Evolutionary conservation across 495 filamentous ascomycete genomes (phyloP), one percentile per base, ranked within the genome.

Genomic region (Bacidia gigantensis): DNA sequence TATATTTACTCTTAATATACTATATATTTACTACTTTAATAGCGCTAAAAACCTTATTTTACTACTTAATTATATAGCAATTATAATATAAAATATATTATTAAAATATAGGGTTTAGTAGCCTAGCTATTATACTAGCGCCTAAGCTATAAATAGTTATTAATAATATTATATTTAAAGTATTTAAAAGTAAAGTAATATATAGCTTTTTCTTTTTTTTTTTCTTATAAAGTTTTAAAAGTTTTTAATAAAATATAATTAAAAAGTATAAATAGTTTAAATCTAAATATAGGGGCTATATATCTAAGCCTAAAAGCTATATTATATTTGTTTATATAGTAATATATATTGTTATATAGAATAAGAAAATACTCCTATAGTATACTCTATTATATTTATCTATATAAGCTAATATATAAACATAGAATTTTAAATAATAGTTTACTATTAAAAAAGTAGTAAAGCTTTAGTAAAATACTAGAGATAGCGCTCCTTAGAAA

Each of bases 151-250:
- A 44, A 44, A 22, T 7, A 18, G 9, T 49, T 49, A 11, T 21
- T 46, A 46, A 21, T 12, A 12, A 46, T 46, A 46, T 46, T 46
- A 46, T 46, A 46, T 10, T 46, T 46, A 12, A 10, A 10, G 11
- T 12, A 46, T 49, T 50, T 23, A 48, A 40, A 50, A 50, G 26
- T 23, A 23, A 50, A 38, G 25, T 55, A 43, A 38, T 18, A 2
- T 49, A 42, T 17, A 26, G 41, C 42, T 26, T 40, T 50, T 11
- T 23, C 42, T 56, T 48, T 2, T 44, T 20, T 55, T 17, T 46
- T 53, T 56, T 46, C 17, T 25, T 43, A 44, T 44, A 18, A 7
- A 44, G 18, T 44, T 18, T 44, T 44, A 44, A 44, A 18, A 44
- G 5, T 7, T 44, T 7, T 18, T 18, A 44, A 44, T 46, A 46